Percentiles rank a stretch among this genome's conserved stretches.
phyloP scores from a whole-genome alignment of 2,329 filamentous ascomycete species.

The Clonostachys rhizophaga region DNA sequence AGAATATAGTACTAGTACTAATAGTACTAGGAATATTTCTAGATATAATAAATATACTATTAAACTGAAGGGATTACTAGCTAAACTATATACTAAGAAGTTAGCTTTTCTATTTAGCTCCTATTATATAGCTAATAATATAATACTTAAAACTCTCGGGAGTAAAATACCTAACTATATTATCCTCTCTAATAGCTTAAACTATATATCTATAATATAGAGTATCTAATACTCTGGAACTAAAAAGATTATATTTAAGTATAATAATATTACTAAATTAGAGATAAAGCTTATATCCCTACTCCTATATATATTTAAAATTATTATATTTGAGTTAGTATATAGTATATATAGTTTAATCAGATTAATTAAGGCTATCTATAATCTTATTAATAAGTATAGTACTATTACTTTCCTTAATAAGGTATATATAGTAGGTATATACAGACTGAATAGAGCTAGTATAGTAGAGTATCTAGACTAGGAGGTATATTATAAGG shows the following conservation, averaged over 20 bases:
- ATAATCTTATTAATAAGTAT: constrained; percentile 94
- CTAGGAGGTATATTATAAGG: constrained; percentile 77
- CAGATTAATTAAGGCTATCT: constrained; percentile 92
- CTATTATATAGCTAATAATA: constrained; percentile 97
- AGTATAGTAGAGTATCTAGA: constrained; percentile 97
- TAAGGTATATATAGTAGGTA: constrained; percentile 97
- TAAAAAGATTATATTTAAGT: constrained; percentile 97
- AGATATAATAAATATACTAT: constrained; percentile 96
- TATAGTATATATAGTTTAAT: constrained; percentile 99
- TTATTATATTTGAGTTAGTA: constrained; percentile 97
- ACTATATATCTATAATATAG: constrained; percentile 99
- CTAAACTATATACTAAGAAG: constrained; percentile 88
- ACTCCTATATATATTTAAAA: constrained; percentile 83
- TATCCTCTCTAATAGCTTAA: constrained; percentile 91
- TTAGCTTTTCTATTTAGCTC: constrained; percentile 92
- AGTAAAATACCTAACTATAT: constrained; percentile 96
- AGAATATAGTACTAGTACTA: constrained; percentile 90
- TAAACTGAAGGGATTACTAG: constrained; percentile 73
- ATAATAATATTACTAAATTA: constrained; percentile 91
- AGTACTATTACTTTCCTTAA: constrained; percentile 96
- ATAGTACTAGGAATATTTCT: constrained; percentile 95
- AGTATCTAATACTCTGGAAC: constrained; percentile 96
- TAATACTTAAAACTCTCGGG: constrained; percentile 91
- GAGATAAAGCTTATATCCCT: constrained; percentile 89
- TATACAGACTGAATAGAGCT: constrained; percentile 95